phyloP scores from a whole-genome alignment of 805 yeast species.

The Tetrapisispora pingtungensis region DNA sequence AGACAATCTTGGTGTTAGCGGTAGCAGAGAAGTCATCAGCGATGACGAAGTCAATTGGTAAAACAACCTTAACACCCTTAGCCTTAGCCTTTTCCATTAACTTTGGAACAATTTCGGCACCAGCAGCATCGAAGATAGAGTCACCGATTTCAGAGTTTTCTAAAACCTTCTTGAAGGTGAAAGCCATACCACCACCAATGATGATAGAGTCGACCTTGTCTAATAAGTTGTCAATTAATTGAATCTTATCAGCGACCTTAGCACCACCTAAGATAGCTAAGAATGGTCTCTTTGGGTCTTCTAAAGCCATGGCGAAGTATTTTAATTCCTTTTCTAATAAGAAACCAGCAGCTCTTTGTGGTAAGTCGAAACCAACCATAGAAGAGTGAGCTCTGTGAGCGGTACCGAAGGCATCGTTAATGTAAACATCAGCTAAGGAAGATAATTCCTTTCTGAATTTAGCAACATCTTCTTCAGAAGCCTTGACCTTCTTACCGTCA shows the following conservation, averaged over 20 bases:
- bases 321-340: constrained; percentile 93
- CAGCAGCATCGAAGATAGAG: constrained; percentile 87
- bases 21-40: constrained; percentile 91
- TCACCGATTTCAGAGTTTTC: constrained; percentile 81
- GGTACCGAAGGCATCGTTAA: constrained; percentile 98
- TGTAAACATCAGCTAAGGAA: constrained; percentile 90
- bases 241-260: constrained; percentile 97
- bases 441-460: constrained; percentile 86
- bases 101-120: constrained; percentile 89
- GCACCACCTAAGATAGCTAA: constrained; percentile 99
- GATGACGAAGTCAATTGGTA: constrained; percentile 93
- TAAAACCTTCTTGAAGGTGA: constrained; percentile 93
- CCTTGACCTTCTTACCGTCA: constrained; percentile 90
- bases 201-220: constrained; percentile 92
- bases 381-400: constrained; percentile 99
- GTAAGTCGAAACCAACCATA: constrained; percentile 93
- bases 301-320: constrained; percentile 96
- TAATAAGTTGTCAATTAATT: constrained; percentile 90
- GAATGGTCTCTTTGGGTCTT: constrained; percentile 96
- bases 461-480: constrained; percentile 72
- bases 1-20: constrained; percentile 76
- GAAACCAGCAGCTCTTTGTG: constrained; percentile 98
- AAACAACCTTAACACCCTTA: constrained; percentile 84
- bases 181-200: constrained; percentile 99
- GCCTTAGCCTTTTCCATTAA: constrained; percentile 93